These are phyloP conservation scores for Gaeumannomyces sp. DNA, from an alignment of 2,329 filamentous ascomycete species.

Conservation along the genomic window DNA sequence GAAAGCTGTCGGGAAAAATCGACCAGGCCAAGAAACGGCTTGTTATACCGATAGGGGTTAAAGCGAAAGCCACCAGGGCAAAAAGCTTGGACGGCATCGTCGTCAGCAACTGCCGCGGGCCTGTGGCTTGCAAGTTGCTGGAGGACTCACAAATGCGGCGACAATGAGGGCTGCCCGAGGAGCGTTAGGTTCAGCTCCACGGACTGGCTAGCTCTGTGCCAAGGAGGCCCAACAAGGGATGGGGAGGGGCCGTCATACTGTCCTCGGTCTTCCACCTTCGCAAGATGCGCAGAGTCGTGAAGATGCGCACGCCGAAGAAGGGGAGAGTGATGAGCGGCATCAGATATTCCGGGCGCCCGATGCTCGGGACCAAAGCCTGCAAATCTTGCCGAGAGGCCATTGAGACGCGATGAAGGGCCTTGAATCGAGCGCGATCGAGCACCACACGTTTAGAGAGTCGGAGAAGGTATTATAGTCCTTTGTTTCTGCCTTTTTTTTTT, in stretches of 20 bases:
- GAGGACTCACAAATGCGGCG: neutral
- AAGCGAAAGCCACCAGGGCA: no score
- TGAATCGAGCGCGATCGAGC: neutral
- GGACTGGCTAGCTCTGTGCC: no score
- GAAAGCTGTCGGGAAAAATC: no score
- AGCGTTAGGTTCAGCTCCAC: no score
- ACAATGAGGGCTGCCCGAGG: neutral
- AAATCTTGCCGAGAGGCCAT: neutral
- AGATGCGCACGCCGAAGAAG: neutral
- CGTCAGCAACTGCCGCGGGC: neutral
- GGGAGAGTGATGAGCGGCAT: neutral
- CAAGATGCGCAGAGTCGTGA: neutral
- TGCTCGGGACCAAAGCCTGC: neutral
- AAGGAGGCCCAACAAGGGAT: no score
- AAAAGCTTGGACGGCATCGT: neutral
- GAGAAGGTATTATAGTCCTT: neutral
- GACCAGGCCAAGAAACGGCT: no score
- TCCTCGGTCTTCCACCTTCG: neutral
- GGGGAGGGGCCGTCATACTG: neutral
- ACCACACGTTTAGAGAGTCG: neutral
- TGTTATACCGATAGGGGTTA: no score
- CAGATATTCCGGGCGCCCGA: neutral
- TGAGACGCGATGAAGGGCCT: neutral
- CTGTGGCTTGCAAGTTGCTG: no score
- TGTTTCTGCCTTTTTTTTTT: neutral